Percentiles rank a stretch among this genome's conserved stretches.
Evolutionary conservation across 2,329 filamentous ascomycete genomes (phyloP).

Genomic region (Colletotrichum sp.): DNA sequence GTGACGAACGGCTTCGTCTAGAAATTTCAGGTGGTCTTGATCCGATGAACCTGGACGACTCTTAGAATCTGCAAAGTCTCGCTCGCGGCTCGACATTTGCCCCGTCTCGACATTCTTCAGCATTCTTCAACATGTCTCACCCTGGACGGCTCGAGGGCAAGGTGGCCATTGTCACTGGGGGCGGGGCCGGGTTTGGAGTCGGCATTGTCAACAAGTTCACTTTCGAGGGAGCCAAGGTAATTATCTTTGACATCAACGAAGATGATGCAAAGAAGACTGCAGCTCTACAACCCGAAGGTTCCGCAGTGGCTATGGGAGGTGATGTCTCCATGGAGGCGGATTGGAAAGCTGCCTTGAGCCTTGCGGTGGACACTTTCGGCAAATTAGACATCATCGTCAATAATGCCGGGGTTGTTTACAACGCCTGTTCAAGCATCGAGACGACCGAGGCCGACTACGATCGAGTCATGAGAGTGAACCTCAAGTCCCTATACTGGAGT

Average conservation of each 20-base stretch:
- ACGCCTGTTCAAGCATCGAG: neutral
- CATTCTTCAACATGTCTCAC: neutral
- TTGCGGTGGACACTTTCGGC: neutral
- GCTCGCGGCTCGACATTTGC: neutral
- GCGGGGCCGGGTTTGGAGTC: neutral
- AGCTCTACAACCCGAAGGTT: neutral
- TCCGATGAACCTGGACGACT: accelerated
- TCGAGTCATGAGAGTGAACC: neutral
- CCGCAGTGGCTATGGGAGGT: neutral
- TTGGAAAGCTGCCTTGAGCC: neutral
- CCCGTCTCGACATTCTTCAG: neutral
- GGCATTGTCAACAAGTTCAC: neutral
- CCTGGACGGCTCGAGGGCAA: neutral
- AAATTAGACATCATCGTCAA: neutral
- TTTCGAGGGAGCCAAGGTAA: neutral
- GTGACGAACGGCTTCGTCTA: neutral
- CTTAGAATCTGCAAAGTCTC: accelerated
- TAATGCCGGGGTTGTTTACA: neutral
- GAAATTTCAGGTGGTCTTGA: neutral
- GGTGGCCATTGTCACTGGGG: neutral
- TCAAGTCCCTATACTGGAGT: neutral
- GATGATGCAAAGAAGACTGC: neutral
- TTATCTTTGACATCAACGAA: neutral
- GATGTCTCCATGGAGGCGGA: neutral
- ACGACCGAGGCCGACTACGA: neutral